Conservation (phyloP, 2,329 filamentous ascomycete genomes). For the Cytospora leucostoma region DNA sequence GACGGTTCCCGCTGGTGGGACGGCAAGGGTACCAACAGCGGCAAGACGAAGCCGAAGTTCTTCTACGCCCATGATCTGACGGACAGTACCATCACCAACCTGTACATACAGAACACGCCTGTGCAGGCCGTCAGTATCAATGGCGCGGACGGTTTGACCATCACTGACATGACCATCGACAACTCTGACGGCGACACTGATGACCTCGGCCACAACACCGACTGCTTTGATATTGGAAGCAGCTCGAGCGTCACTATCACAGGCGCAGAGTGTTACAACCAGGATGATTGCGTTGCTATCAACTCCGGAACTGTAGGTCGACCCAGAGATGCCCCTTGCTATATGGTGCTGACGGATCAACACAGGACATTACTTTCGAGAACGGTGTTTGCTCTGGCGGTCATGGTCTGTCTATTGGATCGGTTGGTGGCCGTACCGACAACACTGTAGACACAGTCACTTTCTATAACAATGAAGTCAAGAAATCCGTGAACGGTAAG, state of each 20-base stretch:
- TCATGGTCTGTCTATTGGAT: conserved; percentile 59
- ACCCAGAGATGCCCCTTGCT: no score
- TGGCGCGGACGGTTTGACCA: conserved; percentile 42
- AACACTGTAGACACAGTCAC: conserved; percentile 54
- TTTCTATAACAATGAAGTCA: conserved; percentile 49
- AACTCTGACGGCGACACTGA: conserved; percentile 54
- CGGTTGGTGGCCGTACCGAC: conserved; percentile 54
- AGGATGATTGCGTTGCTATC: conserved; percentile 61
- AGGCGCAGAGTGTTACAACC: conserved; percentile 55
- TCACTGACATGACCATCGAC: conserved; percentile 56
- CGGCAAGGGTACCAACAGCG: conserved; percentile 57
- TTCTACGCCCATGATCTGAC: conserved; percentile 56
- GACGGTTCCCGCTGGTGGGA: conserved; percentile 62
- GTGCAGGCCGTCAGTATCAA: conserved; percentile 54
- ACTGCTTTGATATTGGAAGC: conserved; percentile 52
- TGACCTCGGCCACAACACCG: conserved; percentile 51
- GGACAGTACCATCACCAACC: conserved; percentile 48
- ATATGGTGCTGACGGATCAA: neutral
- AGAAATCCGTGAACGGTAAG: conserved; percentile 53
- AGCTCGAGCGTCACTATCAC: conserved; percentile 52
- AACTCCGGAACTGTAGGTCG: conserved; percentile 48
- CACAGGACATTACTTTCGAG: conserved; percentile 39
- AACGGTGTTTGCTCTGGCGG: conserved; percentile 49
- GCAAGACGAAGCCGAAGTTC: conserved; percentile 64
- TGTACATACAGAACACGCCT: conserved; percentile 57